Conservation (phyloP, 306 rosid genomes). For the Castanea sativa region DNA sequence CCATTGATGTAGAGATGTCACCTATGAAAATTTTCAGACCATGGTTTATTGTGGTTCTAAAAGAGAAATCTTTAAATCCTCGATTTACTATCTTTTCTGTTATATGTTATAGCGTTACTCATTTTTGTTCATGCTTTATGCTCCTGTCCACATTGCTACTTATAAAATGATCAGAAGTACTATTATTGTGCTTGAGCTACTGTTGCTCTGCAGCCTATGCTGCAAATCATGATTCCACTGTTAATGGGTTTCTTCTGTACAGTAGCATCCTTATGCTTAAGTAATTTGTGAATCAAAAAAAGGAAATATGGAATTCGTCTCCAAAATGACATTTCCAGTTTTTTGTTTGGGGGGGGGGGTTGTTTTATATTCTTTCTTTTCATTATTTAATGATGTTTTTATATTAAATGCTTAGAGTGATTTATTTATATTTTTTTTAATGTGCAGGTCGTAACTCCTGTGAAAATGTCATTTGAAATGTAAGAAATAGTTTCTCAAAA, state of each 20-base stretch:
- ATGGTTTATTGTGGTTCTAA: not conserved
- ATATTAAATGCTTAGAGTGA: not conserved
- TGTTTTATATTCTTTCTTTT: not conserved
- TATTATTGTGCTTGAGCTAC: not conserved
- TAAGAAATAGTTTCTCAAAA: conserved; percentile 34
- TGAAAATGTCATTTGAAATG: conserved; percentile 94
- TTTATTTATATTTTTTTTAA: conserved; percentile 8
- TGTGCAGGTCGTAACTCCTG: conserved; percentile 87
- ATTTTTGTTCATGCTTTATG: not conserved
- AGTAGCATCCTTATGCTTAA: not conserved
- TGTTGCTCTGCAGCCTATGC: not conserved
- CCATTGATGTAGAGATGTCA: not conserved
- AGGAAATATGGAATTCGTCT: not conserved
- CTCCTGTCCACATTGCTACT: not conserved
- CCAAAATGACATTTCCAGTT: not conserved
- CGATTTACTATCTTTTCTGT: not conserved
- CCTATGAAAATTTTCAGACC: not conserved
- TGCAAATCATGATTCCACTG: not conserved
- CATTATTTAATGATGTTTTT: not conserved
- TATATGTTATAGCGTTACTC: not conserved
- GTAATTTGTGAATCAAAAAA: too few species aligned
- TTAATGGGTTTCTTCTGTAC: not conserved
- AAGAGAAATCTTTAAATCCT: not conserved
- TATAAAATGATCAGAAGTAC: not conserved
- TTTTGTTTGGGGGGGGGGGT: not conserved